These are phyloP conservation scores for Vigna hirtella DNA, from an alignment of 306 rosid species.

Conservation along the genomic window DNA sequence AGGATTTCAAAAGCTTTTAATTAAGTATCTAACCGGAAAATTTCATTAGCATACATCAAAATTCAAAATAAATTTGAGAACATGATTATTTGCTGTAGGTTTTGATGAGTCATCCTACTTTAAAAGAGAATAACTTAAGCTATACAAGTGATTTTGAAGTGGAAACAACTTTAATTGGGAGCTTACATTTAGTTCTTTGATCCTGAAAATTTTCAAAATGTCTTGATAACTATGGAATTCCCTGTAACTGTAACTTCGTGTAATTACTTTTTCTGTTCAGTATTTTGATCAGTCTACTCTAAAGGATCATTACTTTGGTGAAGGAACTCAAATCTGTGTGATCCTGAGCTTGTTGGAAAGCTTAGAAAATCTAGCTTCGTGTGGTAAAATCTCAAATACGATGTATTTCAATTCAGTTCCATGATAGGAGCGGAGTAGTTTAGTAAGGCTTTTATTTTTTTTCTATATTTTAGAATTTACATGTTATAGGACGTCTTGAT, in stretches of 20 bases:
- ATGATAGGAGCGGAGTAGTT: not conserved
- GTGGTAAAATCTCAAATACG: not conserved
- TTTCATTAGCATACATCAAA: not conserved
- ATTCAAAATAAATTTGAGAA: not conserved
- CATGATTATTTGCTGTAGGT: not conserved
- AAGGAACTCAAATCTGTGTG: slow-evolving; percentile 2
- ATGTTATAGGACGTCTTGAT: not conserved
- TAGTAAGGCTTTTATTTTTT: not conserved
- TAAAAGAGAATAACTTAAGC: not conserved
- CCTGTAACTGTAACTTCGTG: not conserved
- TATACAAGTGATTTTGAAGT: not conserved
- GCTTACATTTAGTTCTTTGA: not conserved
- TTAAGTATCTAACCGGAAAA: not conserved
- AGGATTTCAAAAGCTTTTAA: not conserved
- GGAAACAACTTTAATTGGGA: not conserved
- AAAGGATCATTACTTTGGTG: not conserved
- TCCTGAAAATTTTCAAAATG: not conserved
- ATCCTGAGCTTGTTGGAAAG: slow-evolving; percentile 2
- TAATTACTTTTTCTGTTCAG: not conserved
- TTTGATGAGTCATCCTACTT: not conserved
- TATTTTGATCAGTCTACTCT: not conserved
- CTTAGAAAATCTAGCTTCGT: not conserved
- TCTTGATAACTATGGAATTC: not conserved
- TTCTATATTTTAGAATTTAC: not conserved
- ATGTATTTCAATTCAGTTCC: not conserved